Evolutionary conservation across 2,329 filamentous ascomycete genomes (phyloP).

Genomic region (Lasiodiplodia theobromae): DNA sequence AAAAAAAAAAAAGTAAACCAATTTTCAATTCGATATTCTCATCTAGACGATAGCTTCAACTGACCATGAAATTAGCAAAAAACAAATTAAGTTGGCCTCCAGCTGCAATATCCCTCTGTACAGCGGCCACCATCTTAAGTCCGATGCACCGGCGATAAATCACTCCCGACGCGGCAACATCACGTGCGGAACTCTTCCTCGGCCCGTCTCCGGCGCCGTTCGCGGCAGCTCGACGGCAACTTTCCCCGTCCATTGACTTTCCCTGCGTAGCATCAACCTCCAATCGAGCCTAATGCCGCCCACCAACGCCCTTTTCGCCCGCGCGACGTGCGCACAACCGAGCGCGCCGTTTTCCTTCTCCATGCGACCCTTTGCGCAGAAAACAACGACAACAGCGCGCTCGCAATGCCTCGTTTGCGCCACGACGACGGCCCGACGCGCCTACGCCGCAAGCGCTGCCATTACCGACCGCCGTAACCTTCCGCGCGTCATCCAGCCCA

Average conservation of each 20-base stretch:
- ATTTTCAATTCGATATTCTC: too few species aligned
- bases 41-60: too few species aligned
- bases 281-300: neutral
- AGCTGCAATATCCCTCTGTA: neutral
- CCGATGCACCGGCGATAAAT: slow-evolving; percentile 6
- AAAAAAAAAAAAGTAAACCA: too few species aligned
- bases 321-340: neutral
- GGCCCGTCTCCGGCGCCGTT: slow-evolving; percentile 1
- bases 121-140: neutral
- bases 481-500: slow-evolving; percentile 46
- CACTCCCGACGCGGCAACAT: neutral
- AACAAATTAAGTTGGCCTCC: too few species aligned
- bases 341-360: neutral
- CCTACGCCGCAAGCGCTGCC: slow-evolving; percentile 27
- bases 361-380: neutral
- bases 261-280: neutral
- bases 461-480: slow-evolving; percentile 33
- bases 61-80: too few species aligned
- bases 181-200: neutral
- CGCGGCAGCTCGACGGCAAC: slow-evolving; percentile 1
- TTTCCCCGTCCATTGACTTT: neutral
- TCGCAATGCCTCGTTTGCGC: slow-evolving; percentile 24
- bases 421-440: slow-evolving; percentile 31
- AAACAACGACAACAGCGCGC: neutral
- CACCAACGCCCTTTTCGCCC: neutral